phyloP scores from a whole-genome alignment of 2,329 filamentous ascomycete genomes.

The Colletotrichum lupini region DNA sequence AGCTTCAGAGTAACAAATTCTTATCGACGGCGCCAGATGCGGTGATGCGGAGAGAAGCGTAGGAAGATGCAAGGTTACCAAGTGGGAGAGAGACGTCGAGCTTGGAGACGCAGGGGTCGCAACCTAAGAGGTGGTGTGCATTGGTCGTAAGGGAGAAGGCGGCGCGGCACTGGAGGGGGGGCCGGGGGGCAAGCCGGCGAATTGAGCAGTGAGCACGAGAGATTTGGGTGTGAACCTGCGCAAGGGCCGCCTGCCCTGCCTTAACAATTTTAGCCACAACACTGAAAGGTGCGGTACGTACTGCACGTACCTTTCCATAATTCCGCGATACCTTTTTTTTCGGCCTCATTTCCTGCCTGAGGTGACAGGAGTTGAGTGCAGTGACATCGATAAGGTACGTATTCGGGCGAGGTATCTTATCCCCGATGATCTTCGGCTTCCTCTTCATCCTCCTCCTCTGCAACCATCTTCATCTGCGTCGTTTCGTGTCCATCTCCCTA shows the following conservation, averaged over 20 bases:
- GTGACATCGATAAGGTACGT: not conserved
- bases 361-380: no score
- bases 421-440: not conserved
- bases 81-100: conserved; percentile 3
- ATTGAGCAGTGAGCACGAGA: not conserved
- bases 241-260: conserved; percentile 2
- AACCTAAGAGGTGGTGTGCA: not conserved
- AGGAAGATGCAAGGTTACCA: conserved; percentile 1
- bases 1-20: not conserved
- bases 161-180: not conserved
- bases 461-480: not conserved
- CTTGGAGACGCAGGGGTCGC: not conserved
- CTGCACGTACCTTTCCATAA: no score
- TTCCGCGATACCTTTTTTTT: no score
- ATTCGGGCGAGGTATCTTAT: not conserved
- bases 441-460: no score
- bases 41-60: conserved; percentile 11
- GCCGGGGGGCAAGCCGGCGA: not conserved
- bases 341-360: not conserved
- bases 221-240: not conserved
- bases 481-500: not conserved
- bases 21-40: not conserved
- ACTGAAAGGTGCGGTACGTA: not conserved
- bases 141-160: not conserved
- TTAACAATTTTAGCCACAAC: not conserved